Evolutionary conservation across 2,329 filamentous ascomycete genomes (phyloP), one percentile per base, ranked within the genome.

Genomic region (Ceratocystis colombiana): DNA sequence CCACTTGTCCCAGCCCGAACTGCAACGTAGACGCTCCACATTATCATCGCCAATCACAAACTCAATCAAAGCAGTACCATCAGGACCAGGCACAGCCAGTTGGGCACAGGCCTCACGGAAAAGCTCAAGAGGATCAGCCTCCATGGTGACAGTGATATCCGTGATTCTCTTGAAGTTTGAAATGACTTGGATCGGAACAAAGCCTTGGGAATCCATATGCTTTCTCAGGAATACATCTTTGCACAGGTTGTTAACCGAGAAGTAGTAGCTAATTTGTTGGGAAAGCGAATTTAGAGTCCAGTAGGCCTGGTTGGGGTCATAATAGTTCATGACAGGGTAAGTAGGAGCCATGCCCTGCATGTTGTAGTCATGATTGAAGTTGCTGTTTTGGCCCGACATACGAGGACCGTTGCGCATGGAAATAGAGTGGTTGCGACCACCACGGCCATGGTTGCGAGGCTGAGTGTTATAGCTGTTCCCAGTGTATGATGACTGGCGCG

Each of bases 181-280:
- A 71, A 99, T 87, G 67, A 96, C 83, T 44, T 82, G 80, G 64
- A 99, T 78, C 63, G 85, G 86, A 15, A 96, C 92, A 72, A 92
- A 97, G 20, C 94, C 94, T 74, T 97, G 89, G 0, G 88, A 89
- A 73, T 99, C 93, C 94, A 99, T 97, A 71, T 92, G 87, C 72
- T 84, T 86, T 67, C 94, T 87, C 68, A 99, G 80, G 75, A 86
- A 97, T 72, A 89, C 81, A 73, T 99, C 94, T 76, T 96, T 96
- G 81, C 90, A 89, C 62, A 97, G 81, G 74, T 99, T 99, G 72
- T 96, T 89, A 33, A 96, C 83, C 0, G 93, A 97, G 77, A 99
- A 96, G 76, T 99, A 99, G 78, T 96, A 99, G 72, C 96, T 90
- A 46, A 91, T 82, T 73, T 82, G 78, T 70, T 73, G 74, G 65